Percentiles rank a stretch among this genome's conserved stretches.
These are phyloP conservation scores for Phytopythium cucurbitacearum DNA, from an alignment of 352 stramenopile species.

Conservation along the genomic window DNA sequence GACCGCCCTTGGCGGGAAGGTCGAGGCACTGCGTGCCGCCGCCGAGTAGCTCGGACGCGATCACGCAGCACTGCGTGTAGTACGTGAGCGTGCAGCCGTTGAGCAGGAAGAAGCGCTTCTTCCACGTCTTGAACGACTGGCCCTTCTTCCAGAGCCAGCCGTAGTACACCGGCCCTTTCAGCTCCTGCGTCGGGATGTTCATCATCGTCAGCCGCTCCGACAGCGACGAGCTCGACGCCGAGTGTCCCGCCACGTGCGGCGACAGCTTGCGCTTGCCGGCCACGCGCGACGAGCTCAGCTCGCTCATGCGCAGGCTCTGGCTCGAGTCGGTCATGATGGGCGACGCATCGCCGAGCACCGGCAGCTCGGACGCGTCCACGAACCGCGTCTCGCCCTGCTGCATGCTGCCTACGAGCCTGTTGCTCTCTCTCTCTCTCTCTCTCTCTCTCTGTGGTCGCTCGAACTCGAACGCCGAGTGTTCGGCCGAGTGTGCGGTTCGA, in stretches of 20 bases:
- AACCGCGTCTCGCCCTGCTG: slow-evolving; percentile 14
- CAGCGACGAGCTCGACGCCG: slow-evolving; percentile 21
- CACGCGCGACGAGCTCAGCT: slow-evolving; percentile 9
- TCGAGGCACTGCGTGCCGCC: slow-evolving; percentile 53
- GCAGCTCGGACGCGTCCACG: slow-evolving; percentile 23
- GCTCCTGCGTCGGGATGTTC: slow-evolving; percentile 57
- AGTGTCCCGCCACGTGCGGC: slow-evolving; percentile 2
- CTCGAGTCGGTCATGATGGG: slow-evolving; percentile 17
- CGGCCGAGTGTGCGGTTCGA: too few species aligned
- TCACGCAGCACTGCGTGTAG: slow-evolving; percentile 68
- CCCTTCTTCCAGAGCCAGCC: slow-evolving; percentile 78
- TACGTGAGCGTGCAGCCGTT: slow-evolving; percentile 64
- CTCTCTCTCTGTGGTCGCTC: too few species aligned
- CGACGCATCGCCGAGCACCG: slow-evolving; percentile 26
- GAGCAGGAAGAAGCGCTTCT: slow-evolving; percentile 75
- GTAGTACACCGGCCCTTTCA: slow-evolving; percentile 57
- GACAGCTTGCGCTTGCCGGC: slow-evolving; percentile 20
- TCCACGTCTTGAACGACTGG: slow-evolving; percentile 74
- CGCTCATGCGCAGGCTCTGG: slow-evolving; percentile 18
- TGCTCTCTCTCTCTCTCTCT: too few species aligned
- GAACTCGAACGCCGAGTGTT: too few species aligned
- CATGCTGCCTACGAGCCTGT: slow-evolving; percentile 9
- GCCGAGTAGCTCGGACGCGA: slow-evolving; percentile 46
- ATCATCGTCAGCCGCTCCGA: slow-evolving; percentile 56
- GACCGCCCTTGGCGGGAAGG: slow-evolving; percentile 42